Base-by-base conservation (phyloP, 129 eudicot species). In the Helichrysum umbraculigerum region DNA sequence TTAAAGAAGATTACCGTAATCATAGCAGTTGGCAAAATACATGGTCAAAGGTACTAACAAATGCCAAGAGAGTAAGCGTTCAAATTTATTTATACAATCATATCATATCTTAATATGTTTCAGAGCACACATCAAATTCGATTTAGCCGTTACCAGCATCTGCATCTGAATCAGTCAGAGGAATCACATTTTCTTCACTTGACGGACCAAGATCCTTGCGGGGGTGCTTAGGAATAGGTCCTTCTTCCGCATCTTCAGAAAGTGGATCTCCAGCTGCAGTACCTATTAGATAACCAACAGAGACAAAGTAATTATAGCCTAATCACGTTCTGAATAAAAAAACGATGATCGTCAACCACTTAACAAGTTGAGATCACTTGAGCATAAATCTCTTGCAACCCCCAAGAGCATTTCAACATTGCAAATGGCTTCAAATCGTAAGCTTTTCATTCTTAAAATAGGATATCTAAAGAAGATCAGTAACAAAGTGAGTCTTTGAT, bases 251-350 rank as follows among this genome's bases (percentile, higher is more conserved):
- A 52, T 52, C 16, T 52, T 52, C 10, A 52, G 59, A 21, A 52
- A 52, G 16, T 52, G 59, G 21, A 15, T 52, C 59, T 52, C 15
- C 20, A n/a, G n/a, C n/a, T 52, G 59, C 59, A 15, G 59, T 52
- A 52, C 59, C 59, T 52, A 52, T 52, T 15, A 52, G 19, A 52
- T 52, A 52, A 52, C 59, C 59, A 52, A 52, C 59, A 52, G 59
- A 17, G 21, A 52, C 59, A 52, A 52, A 52, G 59, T 52, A 52
- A 15, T 52, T n/a, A 52, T 52, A 52, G 35, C 59, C 59, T 52
- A 52, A 52, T 52, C 21, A 16, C 21, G 6, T 52, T 3, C 21
- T 51, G 4, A 52, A 16, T 16, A 30, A 30, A 52, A 52, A 15
- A 17, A 52, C 16, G 20, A 52, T 52, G 59, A 52, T 52, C 16